Conservation (phyloP, 805 yeast species). For the Kodamaea sagamina region DNA sequence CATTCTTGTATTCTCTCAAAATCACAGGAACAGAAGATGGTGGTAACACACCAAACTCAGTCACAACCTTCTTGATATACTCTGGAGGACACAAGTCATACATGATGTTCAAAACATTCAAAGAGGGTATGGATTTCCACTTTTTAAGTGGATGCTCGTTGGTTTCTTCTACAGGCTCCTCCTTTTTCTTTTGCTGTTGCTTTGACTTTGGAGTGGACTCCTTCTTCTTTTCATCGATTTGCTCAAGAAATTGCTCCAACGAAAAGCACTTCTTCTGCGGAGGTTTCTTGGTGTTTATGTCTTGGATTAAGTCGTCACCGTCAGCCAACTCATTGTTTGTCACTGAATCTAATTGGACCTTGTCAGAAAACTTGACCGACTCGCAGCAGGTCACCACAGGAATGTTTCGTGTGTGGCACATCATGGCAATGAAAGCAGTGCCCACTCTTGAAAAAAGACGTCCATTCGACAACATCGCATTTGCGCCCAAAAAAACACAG, state of each 20-base stretch:
- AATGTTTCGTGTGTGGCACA: slow-evolving; percentile 81
- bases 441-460: slow-evolving; percentile 92
- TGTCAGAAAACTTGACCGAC: slow-evolving; percentile 88
- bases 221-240: slow-evolving; percentile 37
- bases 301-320: slow-evolving; percentile 63
- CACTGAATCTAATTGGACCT: slow-evolving; percentile 95
- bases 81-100: slow-evolving; percentile 95
- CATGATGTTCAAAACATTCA: slow-evolving; percentile 80
- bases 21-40: slow-evolving; percentile 99
- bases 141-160: slow-evolving; percentile 50
- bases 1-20: slow-evolving; percentile 80
- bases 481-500: slow-evolving; percentile 92
- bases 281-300: slow-evolving; percentile 50
- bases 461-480: slow-evolving; percentile 95
- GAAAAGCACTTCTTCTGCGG: slow-evolving; percentile 62
- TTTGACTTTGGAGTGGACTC: slow-evolving; percentile 17
- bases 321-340: slow-evolving; percentile 90
- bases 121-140: slow-evolving; percentile 63
- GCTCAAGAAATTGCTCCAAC: slow-evolving; percentile 59
- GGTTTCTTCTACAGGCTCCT: slow-evolving; percentile 19
- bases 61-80: slow-evolving; percentile 89
- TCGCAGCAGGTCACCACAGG: slow-evolving; percentile 97
- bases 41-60: slow-evolving; percentile 94
- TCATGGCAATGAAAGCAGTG: slow-evolving; percentile 89
- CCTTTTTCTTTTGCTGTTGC: slow-evolving; percentile 20